These are phyloP conservation scores for Amanita rubescens DNA, from an alignment of 768 basidiomycete species.

Conservation along the genomic window DNA sequence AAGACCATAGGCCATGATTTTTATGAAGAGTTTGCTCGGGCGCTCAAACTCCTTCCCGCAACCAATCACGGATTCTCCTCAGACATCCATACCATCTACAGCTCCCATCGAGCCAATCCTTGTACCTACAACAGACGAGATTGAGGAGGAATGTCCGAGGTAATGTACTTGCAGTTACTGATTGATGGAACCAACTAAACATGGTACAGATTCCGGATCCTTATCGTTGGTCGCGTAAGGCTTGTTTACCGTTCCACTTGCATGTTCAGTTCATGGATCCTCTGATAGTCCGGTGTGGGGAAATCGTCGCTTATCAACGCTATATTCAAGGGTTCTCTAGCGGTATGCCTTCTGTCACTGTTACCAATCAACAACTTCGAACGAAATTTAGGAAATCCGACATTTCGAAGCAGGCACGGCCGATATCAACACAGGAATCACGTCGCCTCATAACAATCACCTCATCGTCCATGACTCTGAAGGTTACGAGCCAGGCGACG, in stretches of 20 bases:
- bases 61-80: too few species aligned
- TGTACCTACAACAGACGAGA: too few species aligned
- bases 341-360: background rate
- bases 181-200: too few species aligned
- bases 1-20: too few species aligned
- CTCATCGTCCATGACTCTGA: too few species aligned
- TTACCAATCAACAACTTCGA: background rate
- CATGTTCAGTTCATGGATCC: background rate
- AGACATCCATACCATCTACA: too few species aligned
- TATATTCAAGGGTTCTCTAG: background rate
- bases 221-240: slow-evolving; percentile 14
- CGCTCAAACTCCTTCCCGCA: too few species aligned
- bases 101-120: too few species aligned
- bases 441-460: too few species aligned
- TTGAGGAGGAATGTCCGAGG: too few species aligned
- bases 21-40: too few species aligned
- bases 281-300: background rate
- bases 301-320: slow-evolving; percentile 1
- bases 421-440: background rate
- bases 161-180: too few species aligned
- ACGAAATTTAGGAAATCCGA: slow-evolving; percentile 12
- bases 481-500: slow-evolving; percentile 5
- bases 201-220: background rate
- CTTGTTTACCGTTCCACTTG: background rate
- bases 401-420: slow-evolving; percentile 8